Base-by-base conservation (phyloP, 2,329 filamentous ascomycete genomes). In the Davidsoniella virescens region DNA sequence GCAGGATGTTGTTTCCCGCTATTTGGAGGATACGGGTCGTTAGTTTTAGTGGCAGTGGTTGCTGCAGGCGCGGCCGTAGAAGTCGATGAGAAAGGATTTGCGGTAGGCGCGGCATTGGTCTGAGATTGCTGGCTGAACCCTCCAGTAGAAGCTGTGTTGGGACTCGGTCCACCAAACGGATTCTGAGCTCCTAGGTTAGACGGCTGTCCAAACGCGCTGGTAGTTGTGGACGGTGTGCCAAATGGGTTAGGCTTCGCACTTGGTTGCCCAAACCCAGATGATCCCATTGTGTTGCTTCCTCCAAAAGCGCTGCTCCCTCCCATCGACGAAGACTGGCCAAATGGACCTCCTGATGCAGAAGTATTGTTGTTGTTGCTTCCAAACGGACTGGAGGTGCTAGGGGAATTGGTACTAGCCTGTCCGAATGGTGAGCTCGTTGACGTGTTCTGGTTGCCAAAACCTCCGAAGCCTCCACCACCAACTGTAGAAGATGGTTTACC, bases 1-100 rank as follows among this genome's bases (percentile, higher is more conserved):
- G 65, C 55, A 2, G 70, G 70, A 47, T 73, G 71, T 50, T 69
- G 62, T 52, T 62, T 70, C 9, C 61, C 60, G 57, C 67, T 70
- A 5, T 57, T 61, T 1, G 70, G 68, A 1, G 66, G 63, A 54
- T 73, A 73, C 1, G 71, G 71, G 47, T 59, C 64, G 16, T 48
- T 46, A 20, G 49, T 44, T 33, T 52, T 57, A 9, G 55, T 52
- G 26, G 56, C 4, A 16, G 44, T 43, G 17, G 48, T 33, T 2
- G 47, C 51, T 2, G 57, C 50, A 2, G 55, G 49, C 10, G 56
- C 54, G 5, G 56, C 50, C 5, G 55, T 12, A 52, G 37, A 20
- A 29, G 51, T 26, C 3, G 10, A 14, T 7, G 38, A 38, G 41
- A 51, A 51, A 2, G 49, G 48, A 43, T 41, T 54, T 12, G 49